Evolutionary conservation across 139 green algal species (phyloP).

Genomic region (Ulvella scutata): DNA sequence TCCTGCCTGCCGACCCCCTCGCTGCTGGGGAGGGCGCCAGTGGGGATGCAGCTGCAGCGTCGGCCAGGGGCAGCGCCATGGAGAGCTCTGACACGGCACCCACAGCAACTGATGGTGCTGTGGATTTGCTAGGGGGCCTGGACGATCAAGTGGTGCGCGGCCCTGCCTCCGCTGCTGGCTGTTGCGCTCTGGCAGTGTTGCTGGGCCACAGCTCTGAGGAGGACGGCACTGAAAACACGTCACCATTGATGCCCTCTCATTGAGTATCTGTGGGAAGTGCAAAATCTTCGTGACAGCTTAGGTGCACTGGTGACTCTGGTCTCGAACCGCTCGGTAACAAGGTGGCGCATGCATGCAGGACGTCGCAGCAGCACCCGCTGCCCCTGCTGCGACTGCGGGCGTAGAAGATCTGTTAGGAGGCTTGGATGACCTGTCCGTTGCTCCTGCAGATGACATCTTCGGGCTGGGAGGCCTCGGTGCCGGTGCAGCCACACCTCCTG

Average conservation of each 20-base stretch:
- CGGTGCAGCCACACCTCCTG: conserved; percentile 5
- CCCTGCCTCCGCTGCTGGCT: not conserved
- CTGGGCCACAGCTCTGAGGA: too few species aligned
- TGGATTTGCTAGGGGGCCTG: conserved; percentile 18
- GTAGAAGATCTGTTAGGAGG: conserved; percentile 40
- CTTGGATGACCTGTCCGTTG: conserved; percentile 10
- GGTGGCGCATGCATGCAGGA: too few species aligned
- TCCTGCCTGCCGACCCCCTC: not conserved
- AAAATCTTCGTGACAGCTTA: too few species aligned
- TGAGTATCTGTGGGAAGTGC: too few species aligned
- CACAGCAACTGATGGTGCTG: conserved; percentile 8
- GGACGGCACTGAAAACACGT: too few species aligned
- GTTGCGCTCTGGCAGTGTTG: not conserved
- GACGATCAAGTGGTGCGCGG: not conserved
- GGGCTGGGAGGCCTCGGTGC: conserved; percentile 10
- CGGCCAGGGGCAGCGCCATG: not conserved
- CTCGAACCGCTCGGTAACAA: too few species aligned
- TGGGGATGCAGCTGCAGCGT: conserved; percentile 4
- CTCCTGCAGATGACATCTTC: conserved; percentile 20
- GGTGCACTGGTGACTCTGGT: too few species aligned
- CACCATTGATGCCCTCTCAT: too few species aligned
- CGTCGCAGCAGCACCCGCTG: not conserved
- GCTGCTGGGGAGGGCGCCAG: not conserved
- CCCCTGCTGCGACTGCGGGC: conserved; percentile 1
- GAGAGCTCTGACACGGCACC: not conserved